Base-by-base conservation (phyloP, 2,329 filamentous ascomycete genomes). In the Monilinia aucupariae region DNA sequence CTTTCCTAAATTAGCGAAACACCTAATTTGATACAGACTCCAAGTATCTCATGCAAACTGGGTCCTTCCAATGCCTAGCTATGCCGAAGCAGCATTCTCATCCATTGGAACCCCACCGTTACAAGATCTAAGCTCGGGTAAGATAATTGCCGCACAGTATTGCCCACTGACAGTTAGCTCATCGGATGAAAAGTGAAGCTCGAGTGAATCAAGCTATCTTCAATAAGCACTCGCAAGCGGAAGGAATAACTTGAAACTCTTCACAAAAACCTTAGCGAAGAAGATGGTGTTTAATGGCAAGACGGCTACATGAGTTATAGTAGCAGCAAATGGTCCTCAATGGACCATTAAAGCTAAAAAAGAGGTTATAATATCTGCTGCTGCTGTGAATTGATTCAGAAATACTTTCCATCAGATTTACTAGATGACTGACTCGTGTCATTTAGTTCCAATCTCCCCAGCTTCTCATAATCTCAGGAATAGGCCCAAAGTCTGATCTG, bases 391-490 rank as follows among this genome's bases (percentile, higher is more conserved):
- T 61, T 30, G 4, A 32, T 27, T 39, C 10, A 10, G 30, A 37
- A 5, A 39, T 30, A 25, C 1, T 30, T 27, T 12, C 20, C n/a
- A 22, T 10, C 27, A 32, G 49, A 4, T n/a, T 20, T 8, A 37
- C 32, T 15, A 52, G 32, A 7, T 22, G 17, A 30, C 34, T 60
- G 15, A 60, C 58, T 20, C 9, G 10, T 22, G 37, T 25, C 13
- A 34, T 30, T 37, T n/a, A 61, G 41, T 61, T 61, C 25, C 50
- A 54, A 37, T 61, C 50, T 2, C 59, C 49, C 4, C 58, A 60
- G n/a, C 58, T 60, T 22, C 58, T 60, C 22, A 60, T 60, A 27
- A 34, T 60, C 47, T 60, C 48, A 32, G 58, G 48, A 30, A 45
- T 60, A 9, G 48, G 58, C 17, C 48, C 48, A 10, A 51, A 32